Conservation (phyloP, 345 rosid genomes). For the Gossypioides kirkii region DNA sequence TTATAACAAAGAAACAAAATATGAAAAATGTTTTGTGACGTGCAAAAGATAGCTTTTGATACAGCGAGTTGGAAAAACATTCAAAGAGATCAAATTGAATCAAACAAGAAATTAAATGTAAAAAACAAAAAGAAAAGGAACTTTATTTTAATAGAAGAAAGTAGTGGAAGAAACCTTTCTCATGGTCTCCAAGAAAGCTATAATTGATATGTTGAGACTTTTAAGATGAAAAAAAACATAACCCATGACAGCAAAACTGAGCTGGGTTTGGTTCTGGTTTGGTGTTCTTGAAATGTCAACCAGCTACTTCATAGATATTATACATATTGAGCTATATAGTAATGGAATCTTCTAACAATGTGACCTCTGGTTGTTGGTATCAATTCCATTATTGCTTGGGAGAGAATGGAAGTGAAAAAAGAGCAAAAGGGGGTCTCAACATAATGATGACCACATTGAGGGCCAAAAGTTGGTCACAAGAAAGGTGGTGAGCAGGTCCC, state of each 20-base stretch:
- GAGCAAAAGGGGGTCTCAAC: slow-evolving; percentile 14
- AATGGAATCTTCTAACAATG: slow-evolving; percentile 43
- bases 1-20: slow-evolving; percentile 20
- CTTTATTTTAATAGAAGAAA: slow-evolving; percentile 27
- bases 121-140: slow-evolving; percentile 12
- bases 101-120: not conserved
- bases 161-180: slow-evolving; percentile 35
- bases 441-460: slow-evolving; percentile 32
- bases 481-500: slow-evolving; percentile 29
- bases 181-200: slow-evolving; percentile 69
- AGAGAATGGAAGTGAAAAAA: slow-evolving; percentile 19
- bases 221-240: slow-evolving; percentile 28
- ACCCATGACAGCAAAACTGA: slow-evolving; percentile 29
- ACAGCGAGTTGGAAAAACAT: slow-evolving; percentile 16
- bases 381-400: slow-evolving; percentile 34
- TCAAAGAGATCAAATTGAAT: slow-evolving; percentile 1
- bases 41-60: slow-evolving; percentile 12
- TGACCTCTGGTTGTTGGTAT: slow-evolving; percentile 14
- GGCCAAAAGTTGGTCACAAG: slow-evolving; percentile 31
- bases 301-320: not conserved
- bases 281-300: slow-evolving; percentile 24
- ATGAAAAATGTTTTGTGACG: slow-evolving; percentile 16
- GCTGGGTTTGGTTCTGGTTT: slow-evolving; percentile 23
- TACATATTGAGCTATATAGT: slow-evolving; percentile 17
- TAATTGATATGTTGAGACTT: slow-evolving; percentile 49